Evolutionary conservation across 495 filamentous ascomycete species (phyloP).

Genomic region (Penicillium tannophilum): DNA sequence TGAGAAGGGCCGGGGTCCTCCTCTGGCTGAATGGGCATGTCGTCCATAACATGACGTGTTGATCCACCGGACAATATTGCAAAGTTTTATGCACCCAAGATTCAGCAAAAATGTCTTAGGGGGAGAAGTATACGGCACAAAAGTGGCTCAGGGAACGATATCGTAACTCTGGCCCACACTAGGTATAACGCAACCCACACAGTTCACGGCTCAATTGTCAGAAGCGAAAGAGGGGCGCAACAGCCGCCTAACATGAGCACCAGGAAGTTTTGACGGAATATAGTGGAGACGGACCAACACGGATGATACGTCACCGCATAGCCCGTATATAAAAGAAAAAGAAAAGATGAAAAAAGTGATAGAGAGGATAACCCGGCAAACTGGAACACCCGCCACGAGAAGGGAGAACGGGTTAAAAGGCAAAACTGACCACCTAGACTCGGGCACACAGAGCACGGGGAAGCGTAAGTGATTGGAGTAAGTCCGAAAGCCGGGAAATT

Average conservation of each 20-base stretch:
- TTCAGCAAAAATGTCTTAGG: neutral
- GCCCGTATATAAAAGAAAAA: neutral
- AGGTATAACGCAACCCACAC: neutral
- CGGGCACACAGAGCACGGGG: neutral
- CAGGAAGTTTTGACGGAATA: conserved; percentile 9
- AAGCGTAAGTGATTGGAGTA: neutral
- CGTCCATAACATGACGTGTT: conserved; percentile 38
- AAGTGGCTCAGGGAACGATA: neutral
- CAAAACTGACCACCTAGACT: neutral
- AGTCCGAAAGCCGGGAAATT: neutral
- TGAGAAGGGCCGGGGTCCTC: conserved; percentile 16
- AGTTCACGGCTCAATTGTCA: neutral
- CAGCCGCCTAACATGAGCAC: neutral
- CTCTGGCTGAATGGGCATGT: conserved; percentile 24
- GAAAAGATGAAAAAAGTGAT: conserved; percentile 8
- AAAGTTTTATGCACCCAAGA: neutral
- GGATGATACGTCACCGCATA: neutral
- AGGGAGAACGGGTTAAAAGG: neutral
- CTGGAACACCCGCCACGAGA: neutral
- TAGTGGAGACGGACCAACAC: neutral
- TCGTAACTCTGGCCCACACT: neutral
- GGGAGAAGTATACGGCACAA: neutral
- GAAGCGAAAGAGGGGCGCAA: neutral
- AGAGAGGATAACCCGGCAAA: conserved; percentile 1
- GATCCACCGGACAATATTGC: neutral